A percentile compares a stretch with the other conserved stretches of the same genome.
Conservation (phyloP, 495 filamentous ascomycete genomes). For the Cryomyces minteri region DNA sequence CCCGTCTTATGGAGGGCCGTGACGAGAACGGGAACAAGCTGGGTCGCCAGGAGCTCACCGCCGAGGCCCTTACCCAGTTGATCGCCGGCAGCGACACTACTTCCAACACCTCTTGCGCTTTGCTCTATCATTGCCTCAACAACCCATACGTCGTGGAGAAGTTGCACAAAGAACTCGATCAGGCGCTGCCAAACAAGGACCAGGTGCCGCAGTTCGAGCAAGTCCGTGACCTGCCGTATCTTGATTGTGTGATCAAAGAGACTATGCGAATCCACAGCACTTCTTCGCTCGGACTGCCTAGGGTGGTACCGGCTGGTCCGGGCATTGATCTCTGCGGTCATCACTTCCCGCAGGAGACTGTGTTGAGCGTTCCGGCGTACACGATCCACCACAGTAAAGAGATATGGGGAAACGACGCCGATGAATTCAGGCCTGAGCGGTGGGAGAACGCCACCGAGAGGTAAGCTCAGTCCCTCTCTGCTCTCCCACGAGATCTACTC, state of each 20-base stretch:
- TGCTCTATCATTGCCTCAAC: conserved; percentile 55
- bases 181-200: conserved; percentile 36
- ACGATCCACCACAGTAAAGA: conserved; percentile 66
- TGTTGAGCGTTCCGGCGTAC: conserved; percentile 72
- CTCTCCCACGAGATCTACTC: not conserved
- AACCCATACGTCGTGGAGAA: conserved; percentile 55
- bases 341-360: conserved; percentile 55
- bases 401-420: conserved; percentile 73
- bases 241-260: conserved; percentile 69
- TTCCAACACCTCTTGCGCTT: conserved; percentile 72
- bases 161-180: conserved; percentile 56
- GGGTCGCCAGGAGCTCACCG: conserved; percentile 62
- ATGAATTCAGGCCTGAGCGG: conserved; percentile 59
- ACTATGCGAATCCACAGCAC: conserved; percentile 82
- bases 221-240: conserved; percentile 61
- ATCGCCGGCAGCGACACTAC: conserved; percentile 88
- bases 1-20: conserved; percentile 70
- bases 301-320: conserved; percentile 46
- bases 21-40: conserved; percentile 61
- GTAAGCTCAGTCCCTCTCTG: conserved; percentile 3
- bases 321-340: conserved; percentile 36
- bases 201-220: conserved; percentile 49
- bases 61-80: conserved; percentile 75
- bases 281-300: conserved; percentile 73
- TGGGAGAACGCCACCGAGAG: conserved; percentile 34